Evolutionary conservation across 129 eudicot genomes (phyloP).

Genomic region (Saussurea involucrata): DNA sequence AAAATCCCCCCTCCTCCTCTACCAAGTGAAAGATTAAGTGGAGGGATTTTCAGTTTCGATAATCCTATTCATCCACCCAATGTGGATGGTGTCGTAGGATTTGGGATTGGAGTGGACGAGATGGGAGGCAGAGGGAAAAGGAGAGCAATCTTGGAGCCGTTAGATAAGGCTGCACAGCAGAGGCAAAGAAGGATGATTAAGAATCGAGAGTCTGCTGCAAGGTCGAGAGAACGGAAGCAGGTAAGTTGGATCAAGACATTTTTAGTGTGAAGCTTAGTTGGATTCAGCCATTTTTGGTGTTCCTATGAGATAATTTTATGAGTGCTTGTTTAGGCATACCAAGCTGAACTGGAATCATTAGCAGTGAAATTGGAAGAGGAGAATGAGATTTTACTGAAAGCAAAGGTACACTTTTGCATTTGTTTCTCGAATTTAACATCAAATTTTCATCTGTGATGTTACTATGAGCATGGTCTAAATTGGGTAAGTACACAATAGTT

Average conservation of each 20-base stretch:
- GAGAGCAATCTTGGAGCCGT: constrained; percentile 51
- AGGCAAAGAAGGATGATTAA: constrained; percentile 97
- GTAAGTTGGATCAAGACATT: constrained; percentile 33
- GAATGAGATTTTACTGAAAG: constrained; percentile 59
- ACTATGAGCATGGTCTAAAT: background rate
- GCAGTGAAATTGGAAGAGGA: constrained; percentile 80
- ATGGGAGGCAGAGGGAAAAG: constrained; percentile 60
- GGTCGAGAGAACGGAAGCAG: constrained; percentile 93
- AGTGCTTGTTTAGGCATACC: constrained; percentile 68
- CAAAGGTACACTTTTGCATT: constrained; percentile 44
- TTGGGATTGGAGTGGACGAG: constrained; percentile 33
- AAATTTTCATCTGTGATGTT: background rate
- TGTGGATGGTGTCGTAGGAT: constrained; percentile 32
- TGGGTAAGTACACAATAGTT: background rate
- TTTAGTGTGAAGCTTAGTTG: background rate
- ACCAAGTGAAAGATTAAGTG: constrained; percentile 27
- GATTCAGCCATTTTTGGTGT: background rate
- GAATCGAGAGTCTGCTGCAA: constrained; percentile 92
- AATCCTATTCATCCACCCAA: constrained; percentile 10
- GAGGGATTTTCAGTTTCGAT: constrained; percentile 35
- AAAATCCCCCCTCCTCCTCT: constrained; percentile 32
- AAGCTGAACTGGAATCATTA: constrained; percentile 76
- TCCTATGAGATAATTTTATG: background rate
- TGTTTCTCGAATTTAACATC: background rate
- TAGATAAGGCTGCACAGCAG: constrained; percentile 86